These are phyloP conservation scores for Xerocomellus intermedius DNA, from an alignment of 768 basidiomycete species.

Conservation along the genomic window DNA sequence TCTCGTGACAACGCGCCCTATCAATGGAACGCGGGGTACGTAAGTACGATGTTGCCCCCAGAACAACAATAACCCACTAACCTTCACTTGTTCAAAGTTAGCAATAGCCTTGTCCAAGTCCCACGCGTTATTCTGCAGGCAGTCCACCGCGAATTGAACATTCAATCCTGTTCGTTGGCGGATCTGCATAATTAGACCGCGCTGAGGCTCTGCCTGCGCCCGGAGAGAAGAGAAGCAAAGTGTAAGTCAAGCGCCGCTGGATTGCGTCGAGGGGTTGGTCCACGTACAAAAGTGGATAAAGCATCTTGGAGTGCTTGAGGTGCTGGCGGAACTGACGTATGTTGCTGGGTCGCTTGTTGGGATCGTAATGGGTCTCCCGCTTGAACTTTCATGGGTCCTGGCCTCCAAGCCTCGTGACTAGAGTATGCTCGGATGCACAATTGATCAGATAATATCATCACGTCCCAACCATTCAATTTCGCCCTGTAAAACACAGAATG, in stretches of 20 bases:
- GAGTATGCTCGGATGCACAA: conserved; percentile 83
- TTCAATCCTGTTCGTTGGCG: conserved; percentile 77
- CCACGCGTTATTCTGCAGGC: conserved; percentile 84
- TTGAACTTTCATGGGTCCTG: conserved; percentile 73
- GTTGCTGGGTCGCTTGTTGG: conserved; percentile 20
- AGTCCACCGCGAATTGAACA: conserved; percentile 76
- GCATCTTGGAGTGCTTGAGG: conserved; percentile 45
- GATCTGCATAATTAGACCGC: conserved; percentile 66
- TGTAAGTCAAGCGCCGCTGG: conserved; percentile 11
- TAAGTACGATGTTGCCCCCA: conserved; percentile 21
- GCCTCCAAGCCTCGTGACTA: conserved; percentile 74
- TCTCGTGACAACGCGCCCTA: conserved; percentile 53
- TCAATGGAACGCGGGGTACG: conserved; percentile 18
- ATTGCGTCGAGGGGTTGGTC: conserved; percentile 9
- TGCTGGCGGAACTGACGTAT: conserved; percentile 33
- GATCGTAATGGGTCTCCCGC: conserved; percentile 36
- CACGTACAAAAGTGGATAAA: conserved; percentile 57
- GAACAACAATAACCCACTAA: conserved; percentile 34
- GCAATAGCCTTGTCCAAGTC: conserved; percentile 72
- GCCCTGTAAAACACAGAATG: conserved; percentile 48
- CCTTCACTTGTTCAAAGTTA: conserved; percentile 90
- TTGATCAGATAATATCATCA: conserved; percentile 86
- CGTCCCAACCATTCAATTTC: conserved; percentile 82
- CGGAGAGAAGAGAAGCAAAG: conserved; percentile 5
- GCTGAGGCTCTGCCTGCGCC: conserved; percentile 65